phyloP scores from a whole-genome alignment of 1,284 basidiomycete species.

The Malassezia dermatis region DNA sequence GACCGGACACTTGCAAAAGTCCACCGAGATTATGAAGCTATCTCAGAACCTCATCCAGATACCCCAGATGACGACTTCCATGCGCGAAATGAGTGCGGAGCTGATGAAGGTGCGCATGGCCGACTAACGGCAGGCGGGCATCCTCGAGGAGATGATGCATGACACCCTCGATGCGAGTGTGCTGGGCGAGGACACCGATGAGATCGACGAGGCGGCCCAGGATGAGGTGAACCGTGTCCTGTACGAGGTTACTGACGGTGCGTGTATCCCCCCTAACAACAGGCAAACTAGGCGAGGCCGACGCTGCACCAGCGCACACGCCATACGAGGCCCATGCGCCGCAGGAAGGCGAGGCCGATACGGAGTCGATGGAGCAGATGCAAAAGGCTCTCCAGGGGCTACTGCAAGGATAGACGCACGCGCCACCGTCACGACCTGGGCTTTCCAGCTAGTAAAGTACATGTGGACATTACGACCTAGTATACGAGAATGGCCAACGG shows the following conservation, averaged over 20 bases:
- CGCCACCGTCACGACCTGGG: background rate
- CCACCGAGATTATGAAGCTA: slow-evolving; percentile 96
- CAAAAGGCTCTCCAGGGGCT: slow-evolving; percentile 43
- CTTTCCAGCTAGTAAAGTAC: slow-evolving; percentile 19
- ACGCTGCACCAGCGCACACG: slow-evolving; percentile 29
- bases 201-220: slow-evolving; percentile 90
- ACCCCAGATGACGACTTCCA: slow-evolving; percentile 79
- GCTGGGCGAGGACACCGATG: slow-evolving; percentile 65
- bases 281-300: slow-evolving; percentile 37
- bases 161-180: slow-evolving; percentile 49
- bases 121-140: slow-evolving; percentile 41
- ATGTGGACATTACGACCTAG: slow-evolving; percentile 9
- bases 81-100: slow-evolving; percentile 97
- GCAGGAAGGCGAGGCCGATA: slow-evolving; percentile 24
- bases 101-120: slow-evolving; percentile 68
- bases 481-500: background rate
- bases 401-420: slow-evolving; percentile 25
- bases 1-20: slow-evolving; percentile 89
- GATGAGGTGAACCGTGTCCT: slow-evolving; percentile 94
- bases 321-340: background rate
- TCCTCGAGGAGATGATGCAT: slow-evolving; percentile 51
- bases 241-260: slow-evolving; percentile 89
- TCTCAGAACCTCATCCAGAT: slow-evolving; percentile 83
- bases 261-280: slow-evolving; percentile 48
- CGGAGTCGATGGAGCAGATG: slow-evolving; percentile 41